Conservation (phyloP, 768 basidiomycete species). For the Calvatia gigantea region DNA sequence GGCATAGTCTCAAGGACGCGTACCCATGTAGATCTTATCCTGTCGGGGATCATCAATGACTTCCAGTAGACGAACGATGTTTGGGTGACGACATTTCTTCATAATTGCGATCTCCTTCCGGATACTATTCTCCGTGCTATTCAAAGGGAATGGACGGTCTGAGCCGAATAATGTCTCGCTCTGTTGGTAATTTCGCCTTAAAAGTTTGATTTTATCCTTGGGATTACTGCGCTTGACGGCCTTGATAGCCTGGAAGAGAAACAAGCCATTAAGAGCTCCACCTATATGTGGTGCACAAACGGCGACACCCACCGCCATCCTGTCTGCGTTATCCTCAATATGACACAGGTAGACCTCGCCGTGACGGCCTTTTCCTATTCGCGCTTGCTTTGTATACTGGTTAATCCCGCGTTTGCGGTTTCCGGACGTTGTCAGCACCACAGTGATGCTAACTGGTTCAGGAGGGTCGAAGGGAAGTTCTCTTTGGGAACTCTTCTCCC, state of each 20-base stretch:
- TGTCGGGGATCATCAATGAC: constrained; percentile 85
- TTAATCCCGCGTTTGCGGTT: constrained; percentile 45
- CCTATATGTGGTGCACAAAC: neutral
- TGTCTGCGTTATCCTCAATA: constrained; percentile 23
- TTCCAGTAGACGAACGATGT: constrained; percentile 78
- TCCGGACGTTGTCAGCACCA: constrained; percentile 25
- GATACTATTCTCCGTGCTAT: constrained; percentile 71
- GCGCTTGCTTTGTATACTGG: constrained; percentile 57
- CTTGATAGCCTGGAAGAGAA: constrained; percentile 58
- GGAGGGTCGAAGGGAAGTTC: constrained; percentile 32
- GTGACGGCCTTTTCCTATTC: constrained; percentile 42
- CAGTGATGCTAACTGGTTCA: constrained; percentile 43
- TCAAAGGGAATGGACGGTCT: constrained; percentile 30
- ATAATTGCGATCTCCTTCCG: constrained; percentile 88
- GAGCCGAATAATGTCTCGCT: constrained; percentile 13
- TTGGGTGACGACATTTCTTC: constrained; percentile 79
- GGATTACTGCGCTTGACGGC: constrained; percentile 62
- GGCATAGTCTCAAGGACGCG: constrained; percentile 22
- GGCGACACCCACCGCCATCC: constrained; percentile 42
- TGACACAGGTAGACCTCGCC: constrained; percentile 73
- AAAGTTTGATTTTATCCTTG: constrained; percentile 57
- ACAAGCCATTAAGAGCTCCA: neutral
- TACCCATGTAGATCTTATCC: constrained; percentile 84
- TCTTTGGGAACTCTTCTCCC: constrained; percentile 3
- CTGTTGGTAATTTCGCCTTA: constrained; percentile 39